Evolutionary conservation across 768 basidiomycete genomes (phyloP).

Genomic region (Mycena galopus): DNA sequence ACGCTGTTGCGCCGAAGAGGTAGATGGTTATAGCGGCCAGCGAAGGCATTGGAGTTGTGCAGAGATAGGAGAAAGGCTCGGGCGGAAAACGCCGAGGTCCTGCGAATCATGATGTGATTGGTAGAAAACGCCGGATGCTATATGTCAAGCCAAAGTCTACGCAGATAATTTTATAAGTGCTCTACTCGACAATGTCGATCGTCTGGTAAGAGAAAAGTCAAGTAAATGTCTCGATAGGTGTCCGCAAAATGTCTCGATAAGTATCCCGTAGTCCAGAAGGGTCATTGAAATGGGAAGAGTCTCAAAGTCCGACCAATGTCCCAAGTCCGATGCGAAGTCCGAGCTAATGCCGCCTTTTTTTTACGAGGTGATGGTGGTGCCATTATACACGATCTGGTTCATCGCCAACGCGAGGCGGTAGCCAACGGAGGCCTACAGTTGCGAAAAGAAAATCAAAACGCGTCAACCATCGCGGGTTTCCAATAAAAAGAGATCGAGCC

Average conservation of each 20-base stretch:
- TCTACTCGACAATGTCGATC: no score
- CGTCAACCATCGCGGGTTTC: background rate
- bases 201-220: background rate
- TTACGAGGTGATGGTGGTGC: constrained; percentile 11
- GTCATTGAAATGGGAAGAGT: no score
- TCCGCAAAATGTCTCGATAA: background rate
- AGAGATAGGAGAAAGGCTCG: no score
- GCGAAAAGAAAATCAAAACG: background rate
- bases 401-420: constrained; percentile 33
- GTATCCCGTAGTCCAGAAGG: background rate
- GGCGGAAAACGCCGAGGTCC: no score
- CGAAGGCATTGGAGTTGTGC: background rate
- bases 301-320: background rate
- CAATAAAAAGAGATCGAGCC: constrained; percentile 15
- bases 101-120: no score
- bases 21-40: background rate
- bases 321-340: background rate
- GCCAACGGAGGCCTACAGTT: constrained; percentile 42
- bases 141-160: no score
- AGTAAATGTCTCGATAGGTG: background rate
- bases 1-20: background rate
- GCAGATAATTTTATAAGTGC: no score
- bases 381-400: constrained; percentile 30
- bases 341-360: background rate
- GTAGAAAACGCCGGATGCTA: no score